Evolutionary conservation across 1,139 yeast species (phyloP).

Genomic region (Candida tunisiensis): DNA sequence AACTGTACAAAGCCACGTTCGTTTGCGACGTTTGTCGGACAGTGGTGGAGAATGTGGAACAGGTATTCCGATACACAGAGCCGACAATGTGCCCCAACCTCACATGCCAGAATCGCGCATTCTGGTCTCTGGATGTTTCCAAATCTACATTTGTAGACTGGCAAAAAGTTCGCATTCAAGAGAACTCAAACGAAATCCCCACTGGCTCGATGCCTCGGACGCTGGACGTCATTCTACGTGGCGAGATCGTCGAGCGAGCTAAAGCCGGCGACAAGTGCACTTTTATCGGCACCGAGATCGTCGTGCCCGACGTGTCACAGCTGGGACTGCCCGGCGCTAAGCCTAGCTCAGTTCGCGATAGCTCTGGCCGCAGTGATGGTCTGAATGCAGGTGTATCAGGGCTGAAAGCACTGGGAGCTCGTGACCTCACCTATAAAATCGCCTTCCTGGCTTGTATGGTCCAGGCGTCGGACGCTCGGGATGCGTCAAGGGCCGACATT

Average conservation of each 20-base stretch:
- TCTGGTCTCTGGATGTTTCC: slow-evolving; percentile 70
- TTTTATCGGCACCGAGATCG: slow-evolving; percentile 92
- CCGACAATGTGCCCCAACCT: slow-evolving; percentile 86
- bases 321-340: slow-evolving; percentile 94
- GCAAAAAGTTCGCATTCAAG: slow-evolving; percentile 95
- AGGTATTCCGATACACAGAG: slow-evolving; percentile 84
- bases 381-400: slow-evolving; percentile 78
- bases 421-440: slow-evolving; percentile 83
- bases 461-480: slow-evolving; percentile 25
- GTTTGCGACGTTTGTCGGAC: slow-evolving; percentile 85
- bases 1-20: slow-evolving; percentile 71
- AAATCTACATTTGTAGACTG: slow-evolving; percentile 89
- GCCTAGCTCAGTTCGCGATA: slow-evolving; percentile 66
- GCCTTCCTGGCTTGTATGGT: slow-evolving; percentile 92
- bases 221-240: slow-evolving; percentile 77
- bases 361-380: slow-evolving; percentile 50
- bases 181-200: slow-evolving; percentile 89
- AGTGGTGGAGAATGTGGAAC: slow-evolving; percentile 78
- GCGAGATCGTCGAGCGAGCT: slow-evolving; percentile 90
- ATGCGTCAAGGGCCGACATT: slow-evolving; percentile 12
- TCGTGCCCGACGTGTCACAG: slow-evolving; percentile 89
- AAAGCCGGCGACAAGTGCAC: slow-evolving; percentile 96
- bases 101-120: slow-evolving; percentile 71
- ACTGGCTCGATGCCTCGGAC: slow-evolving; percentile 99
- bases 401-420: slow-evolving; percentile 71